A percentile compares a stretch with the other conserved stretches of the same genome.
Evolutionary conservation across 139 green algal species (phyloP).

Genomic region (Coelastrella sp.): DNA sequence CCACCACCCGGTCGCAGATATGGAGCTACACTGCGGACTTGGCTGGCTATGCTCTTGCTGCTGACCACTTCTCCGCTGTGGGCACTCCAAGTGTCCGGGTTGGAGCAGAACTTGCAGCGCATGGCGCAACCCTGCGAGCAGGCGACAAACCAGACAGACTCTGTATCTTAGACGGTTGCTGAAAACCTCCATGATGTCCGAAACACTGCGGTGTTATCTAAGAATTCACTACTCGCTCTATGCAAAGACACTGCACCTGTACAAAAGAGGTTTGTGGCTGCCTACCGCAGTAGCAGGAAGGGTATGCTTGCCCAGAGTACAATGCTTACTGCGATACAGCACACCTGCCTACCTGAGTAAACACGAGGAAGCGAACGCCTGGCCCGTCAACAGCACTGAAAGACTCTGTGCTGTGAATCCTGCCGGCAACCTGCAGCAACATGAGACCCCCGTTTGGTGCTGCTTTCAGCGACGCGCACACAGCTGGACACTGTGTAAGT

Average conservation of each 20-base stretch:
- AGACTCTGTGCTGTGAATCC: conserved; percentile 46
- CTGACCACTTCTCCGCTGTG: conserved; percentile 13
- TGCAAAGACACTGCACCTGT: too few species aligned
- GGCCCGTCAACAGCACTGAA: conserved; percentile 71
- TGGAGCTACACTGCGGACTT: conserved; percentile 29
- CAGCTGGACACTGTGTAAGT: too few species aligned
- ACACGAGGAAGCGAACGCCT: conserved; percentile 73
- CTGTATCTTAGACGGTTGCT: too few species aligned
- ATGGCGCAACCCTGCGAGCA: conserved; percentile 70
- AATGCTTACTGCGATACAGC: too few species aligned
- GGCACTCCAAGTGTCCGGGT: conserved; percentile 63
- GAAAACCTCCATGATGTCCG: too few species aligned
- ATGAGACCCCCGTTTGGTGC: too few species aligned
- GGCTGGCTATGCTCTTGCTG: conserved; percentile 43
- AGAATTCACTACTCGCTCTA: too few species aligned
- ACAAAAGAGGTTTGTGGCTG: too few species aligned
- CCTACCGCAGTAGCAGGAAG: too few species aligned
- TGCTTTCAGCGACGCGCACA: neutral
- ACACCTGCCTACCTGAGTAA: conserved; percentile 52
- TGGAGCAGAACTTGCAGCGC: conserved; percentile 80
- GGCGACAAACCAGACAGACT: neutral
- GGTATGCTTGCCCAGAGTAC: too few species aligned
- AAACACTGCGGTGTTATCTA: too few species aligned
- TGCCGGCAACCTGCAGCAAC: conserved; percentile 7
- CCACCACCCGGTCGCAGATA: conserved; percentile 61